Conservation (phyloP, 805 yeast genomes). For the Dipodascopsis uninucleata region DNA sequence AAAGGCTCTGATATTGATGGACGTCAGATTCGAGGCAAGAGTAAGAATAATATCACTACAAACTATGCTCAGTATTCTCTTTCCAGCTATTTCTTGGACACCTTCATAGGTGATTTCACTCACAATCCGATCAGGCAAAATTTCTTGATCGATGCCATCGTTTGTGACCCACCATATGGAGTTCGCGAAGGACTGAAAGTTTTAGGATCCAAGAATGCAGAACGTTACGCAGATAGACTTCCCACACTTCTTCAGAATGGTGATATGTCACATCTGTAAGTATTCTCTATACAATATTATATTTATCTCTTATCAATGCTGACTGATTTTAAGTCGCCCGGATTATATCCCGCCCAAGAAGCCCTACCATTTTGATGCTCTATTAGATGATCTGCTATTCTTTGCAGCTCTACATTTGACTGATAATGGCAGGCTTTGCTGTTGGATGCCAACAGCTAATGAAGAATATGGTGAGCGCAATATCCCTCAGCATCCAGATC, state of each 20-base stretch:
- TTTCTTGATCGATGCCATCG: slow-evolving; percentile 68
- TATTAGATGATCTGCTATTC: slow-evolving; percentile 71
- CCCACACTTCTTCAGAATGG: slow-evolving; percentile 25
- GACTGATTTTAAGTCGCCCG: slow-evolving; percentile 49
- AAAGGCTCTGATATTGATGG: slow-evolving; percentile 91
- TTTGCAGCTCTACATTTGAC: slow-evolving; percentile 73
- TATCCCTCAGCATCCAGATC: slow-evolving; percentile 72
- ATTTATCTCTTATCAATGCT: background rate
- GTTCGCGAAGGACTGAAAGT: slow-evolving; percentile 93
- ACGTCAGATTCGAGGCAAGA: slow-evolving; percentile 68
- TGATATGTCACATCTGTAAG: slow-evolving; percentile 20
- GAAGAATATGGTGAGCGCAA: slow-evolving; percentile 66
- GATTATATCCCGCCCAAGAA: slow-evolving; percentile 92
- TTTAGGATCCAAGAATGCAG: slow-evolving; percentile 75
- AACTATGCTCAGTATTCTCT: slow-evolving; percentile 77
- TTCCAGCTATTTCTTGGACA: slow-evolving; percentile 58
- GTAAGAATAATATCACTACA: slow-evolving; percentile 48
- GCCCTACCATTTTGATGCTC: slow-evolving; percentile 73
- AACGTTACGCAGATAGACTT: slow-evolving; percentile 53
- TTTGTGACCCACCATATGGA: slow-evolving; percentile 98
- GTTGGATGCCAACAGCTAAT: slow-evolving; percentile 98
- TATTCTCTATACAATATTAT: background rate
- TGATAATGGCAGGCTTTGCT: slow-evolving; percentile 74
- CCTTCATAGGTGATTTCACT: slow-evolving; percentile 89
- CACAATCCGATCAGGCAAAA: slow-evolving; percentile 71